Evolutionary conservation across 768 basidiomycete species (phyloP).

Genomic region (Serendipita sp.): DNA sequence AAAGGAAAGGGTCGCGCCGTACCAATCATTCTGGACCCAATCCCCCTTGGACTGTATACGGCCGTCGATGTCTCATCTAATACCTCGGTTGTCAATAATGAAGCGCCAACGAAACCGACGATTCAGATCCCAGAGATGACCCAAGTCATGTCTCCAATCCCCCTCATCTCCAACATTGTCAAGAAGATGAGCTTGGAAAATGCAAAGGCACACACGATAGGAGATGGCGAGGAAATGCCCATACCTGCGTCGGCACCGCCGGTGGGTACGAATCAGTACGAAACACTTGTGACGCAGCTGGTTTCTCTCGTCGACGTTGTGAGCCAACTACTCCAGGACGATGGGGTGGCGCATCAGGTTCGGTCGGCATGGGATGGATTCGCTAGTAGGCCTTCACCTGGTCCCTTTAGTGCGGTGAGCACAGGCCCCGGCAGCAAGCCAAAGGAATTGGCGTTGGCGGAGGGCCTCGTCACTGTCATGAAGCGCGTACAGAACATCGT

Average conservation of each 20-base stretch:
- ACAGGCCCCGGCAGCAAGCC: background rate
- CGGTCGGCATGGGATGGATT: background rate
- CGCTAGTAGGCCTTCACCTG: background rate
- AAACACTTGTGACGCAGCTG: background rate
- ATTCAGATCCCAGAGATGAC: background rate
- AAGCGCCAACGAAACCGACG: background rate
- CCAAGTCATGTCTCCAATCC: background rate
- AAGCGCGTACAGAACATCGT: background rate
- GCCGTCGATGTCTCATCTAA: background rate
- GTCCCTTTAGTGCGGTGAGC: background rate
- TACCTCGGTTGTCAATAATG: background rate
- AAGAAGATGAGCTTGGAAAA: conserved; percentile 4
- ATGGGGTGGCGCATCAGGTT: background rate
- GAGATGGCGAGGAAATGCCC: background rate
- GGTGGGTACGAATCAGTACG: background rate
- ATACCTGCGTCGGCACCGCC: background rate
- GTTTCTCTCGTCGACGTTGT: conserved; percentile 3
- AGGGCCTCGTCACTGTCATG: background rate
- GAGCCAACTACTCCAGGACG: background rate
- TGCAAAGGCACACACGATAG: background rate
- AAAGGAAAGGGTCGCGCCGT: background rate
- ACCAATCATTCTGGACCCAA: background rate
- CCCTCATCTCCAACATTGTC: conserved; percentile 1
- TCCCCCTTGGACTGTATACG: background rate
- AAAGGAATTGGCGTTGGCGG: background rate